phyloP scores from a whole-genome alignment of 1,284 basidiomycete genomes.

The Sporisorium reilianum region DNA sequence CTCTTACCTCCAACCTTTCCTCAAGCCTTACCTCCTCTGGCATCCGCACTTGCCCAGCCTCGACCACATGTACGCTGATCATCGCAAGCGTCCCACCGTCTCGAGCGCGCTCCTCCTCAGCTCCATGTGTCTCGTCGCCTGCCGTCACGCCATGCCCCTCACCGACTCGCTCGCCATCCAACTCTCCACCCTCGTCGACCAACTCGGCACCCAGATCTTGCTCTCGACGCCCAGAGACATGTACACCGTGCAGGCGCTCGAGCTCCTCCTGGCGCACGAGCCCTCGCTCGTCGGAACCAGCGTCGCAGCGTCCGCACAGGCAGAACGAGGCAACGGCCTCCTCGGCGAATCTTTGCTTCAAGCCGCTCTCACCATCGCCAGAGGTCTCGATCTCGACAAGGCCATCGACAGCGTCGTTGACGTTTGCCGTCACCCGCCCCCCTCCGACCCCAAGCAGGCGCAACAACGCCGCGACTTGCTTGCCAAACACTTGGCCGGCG shows the following conservation, averaged over 20 bases:
- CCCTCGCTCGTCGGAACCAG: slow-evolving; percentile 47
- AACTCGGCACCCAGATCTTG: slow-evolving; percentile 48
- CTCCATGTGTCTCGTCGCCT: slow-evolving; percentile 48
- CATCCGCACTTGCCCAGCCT: slow-evolving; percentile 47
- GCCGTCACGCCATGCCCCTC: slow-evolving; percentile 48
- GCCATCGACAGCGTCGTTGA: slow-evolving; percentile 35
- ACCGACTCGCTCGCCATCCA: slow-evolving; percentile 33
- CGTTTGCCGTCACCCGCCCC: slow-evolving; percentile 9
- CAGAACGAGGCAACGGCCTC: slow-evolving; percentile 42
- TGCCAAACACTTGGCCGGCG: slow-evolving; percentile 29
- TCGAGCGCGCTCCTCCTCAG: slow-evolving; percentile 43
- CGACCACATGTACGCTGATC: slow-evolving; percentile 29
- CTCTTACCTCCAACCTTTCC: slow-evolving; percentile 37
- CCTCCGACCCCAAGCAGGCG: slow-evolving; percentile 3
- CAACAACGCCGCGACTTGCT: slow-evolving; percentile 23
- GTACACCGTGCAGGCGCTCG: slow-evolving; percentile 47
- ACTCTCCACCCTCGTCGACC: slow-evolving; percentile 44
- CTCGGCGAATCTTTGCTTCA: slow-evolving; percentile 44
- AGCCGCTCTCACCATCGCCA: slow-evolving; percentile 44
- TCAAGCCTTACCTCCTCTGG: slow-evolving; percentile 44
- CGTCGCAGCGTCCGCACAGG: slow-evolving; percentile 39
- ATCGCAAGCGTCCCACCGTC: slow-evolving; percentile 29
- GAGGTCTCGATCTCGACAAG: slow-evolving; percentile 49
- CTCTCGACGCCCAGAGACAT: slow-evolving; percentile 43
- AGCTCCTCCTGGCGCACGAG: slow-evolving; percentile 48